Percentiles rank a stretch among this genome's conserved stretches.
Evolutionary conservation across 345 rosid species (phyloP).

Genomic region (Gossypium bickii): DNA sequence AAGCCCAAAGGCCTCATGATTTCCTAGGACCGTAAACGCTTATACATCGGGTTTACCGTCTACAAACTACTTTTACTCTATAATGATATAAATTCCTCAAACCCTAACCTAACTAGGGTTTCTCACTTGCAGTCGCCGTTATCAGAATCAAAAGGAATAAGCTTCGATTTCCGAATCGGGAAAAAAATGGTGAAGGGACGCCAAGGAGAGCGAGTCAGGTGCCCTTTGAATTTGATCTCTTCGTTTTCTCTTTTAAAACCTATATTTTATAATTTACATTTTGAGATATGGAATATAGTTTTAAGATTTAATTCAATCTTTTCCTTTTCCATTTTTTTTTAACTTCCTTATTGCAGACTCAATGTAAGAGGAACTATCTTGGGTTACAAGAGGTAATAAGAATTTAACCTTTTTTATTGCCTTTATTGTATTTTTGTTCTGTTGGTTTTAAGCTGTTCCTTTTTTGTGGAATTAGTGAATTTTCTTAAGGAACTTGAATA

Average conservation of each 20-base stretch:
- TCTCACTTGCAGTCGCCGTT: not conserved
- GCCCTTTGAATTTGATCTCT: not conserved
- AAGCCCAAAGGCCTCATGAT: not conserved
- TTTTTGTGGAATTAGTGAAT: not conserved
- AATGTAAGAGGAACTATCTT: not conserved
- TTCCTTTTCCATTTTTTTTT: not conserved
- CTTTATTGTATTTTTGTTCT: not conserved
- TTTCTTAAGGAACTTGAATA: not conserved
- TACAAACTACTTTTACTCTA: not conserved
- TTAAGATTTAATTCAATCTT: too few species aligned
- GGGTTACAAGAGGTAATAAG: slow-evolving; percentile 4
- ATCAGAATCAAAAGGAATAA: not conserved
- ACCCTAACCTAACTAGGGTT: not conserved
- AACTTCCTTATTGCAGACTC: not conserved
- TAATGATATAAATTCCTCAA: not conserved
- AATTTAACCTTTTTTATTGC: not conserved
- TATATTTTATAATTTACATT: not conserved
- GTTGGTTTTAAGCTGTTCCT: not conserved
- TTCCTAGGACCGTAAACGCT: not conserved
- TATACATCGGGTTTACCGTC: not conserved
- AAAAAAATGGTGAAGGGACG: not conserved
- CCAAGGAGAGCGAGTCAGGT: slow-evolving; percentile 8
- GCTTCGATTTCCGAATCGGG: not conserved
- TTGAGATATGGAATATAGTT: not conserved
- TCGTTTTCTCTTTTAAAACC: not conserved